Base-by-base conservation (phyloP, 192 early-diverging fungal species). In the Podila epicladia region DNA sequence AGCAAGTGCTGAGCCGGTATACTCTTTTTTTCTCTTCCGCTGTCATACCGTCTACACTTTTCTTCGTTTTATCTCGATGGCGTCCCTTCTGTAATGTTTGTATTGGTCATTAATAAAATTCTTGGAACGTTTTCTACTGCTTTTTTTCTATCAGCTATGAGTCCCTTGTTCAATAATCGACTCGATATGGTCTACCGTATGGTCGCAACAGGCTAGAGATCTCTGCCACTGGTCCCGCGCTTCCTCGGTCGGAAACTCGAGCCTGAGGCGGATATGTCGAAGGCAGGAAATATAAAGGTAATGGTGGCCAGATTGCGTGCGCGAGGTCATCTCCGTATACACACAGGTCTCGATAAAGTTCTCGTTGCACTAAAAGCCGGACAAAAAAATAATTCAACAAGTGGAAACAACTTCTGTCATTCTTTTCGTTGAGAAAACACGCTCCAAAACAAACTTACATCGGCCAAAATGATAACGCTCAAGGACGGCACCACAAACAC, bases 191-290 rank as follows among this genome's bases (percentile, higher is more conserved):
- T 22, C 31, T 29, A 22, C 17, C 20, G 37, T 9, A 9, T 22
- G 37, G 22, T 13, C 12, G 33, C 22, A 13, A 48, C 3, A 29
- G 45, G 11, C 32, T 33, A 33, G 50, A 35, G 26, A 66, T 19
- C 9, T 45, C 29, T 22, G 32, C 66, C 66, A 68, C 19, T 68
- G 50, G 28, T 68, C 66, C 3, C 66, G 51, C 4, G 53, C 66
- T 9, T 58, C n/a, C 20, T 20, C 20, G 33, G 12, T 68, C 22
- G 32, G 55, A 35, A 68, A 58, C n/a, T 68, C 66, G 7, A 68
- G 50, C 5, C 26, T 29, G 8, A 68, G 53, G n/a, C 22, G 4
- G n/a, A 12, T 33, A 3, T 60, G 7, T 38, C 59, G 28, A 17
- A 69, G 53, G 31, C 57, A 69, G 15, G n/a, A 20, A 0, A 69